Conservation (phyloP, 1,284 basidiomycete genomes). For the Sporisorium reilianum region DNA sequence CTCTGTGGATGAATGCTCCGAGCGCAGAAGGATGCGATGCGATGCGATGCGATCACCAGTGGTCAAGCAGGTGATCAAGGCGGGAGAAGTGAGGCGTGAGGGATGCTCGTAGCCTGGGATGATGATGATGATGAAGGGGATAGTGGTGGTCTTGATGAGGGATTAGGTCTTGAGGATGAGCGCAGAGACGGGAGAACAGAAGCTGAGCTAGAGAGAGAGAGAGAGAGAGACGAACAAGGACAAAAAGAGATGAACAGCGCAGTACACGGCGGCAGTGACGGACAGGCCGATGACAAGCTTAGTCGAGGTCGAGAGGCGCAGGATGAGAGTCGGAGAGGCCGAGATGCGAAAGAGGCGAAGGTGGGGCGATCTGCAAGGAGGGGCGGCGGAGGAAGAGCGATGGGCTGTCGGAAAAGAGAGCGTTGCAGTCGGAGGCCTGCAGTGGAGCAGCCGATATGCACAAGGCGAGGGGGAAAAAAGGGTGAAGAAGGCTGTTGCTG, state of each 20-base stretch:
- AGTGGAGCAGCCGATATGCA: conserved; percentile 8
- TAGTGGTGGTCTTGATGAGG: neutral
- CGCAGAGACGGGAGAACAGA: conserved; percentile 10
- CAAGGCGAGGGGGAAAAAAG: conserved; percentile 1
- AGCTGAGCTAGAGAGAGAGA: conserved; percentile 6
- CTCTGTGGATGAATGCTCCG: neutral
- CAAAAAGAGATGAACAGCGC: conserved; percentile 23
- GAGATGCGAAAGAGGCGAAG: conserved; percentile 6
- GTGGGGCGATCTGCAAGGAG: conserved; percentile 31
- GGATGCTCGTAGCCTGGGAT: neutral
- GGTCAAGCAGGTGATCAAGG: conserved; percentile 3
- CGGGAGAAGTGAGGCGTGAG: conserved; percentile 2
- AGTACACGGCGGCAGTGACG: conserved; percentile 23
- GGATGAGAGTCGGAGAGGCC: conserved; percentile 3
- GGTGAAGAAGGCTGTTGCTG: conserved; percentile 8
- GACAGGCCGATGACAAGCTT: conserved; percentile 26
- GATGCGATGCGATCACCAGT: conserved; percentile 9
- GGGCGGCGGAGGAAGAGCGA: conserved; percentile 4
- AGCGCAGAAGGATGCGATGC: conserved; percentile 1
- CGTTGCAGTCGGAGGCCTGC: too few relatives aligned
- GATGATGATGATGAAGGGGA: conserved; percentile 11
- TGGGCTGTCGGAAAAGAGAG: conserved; percentile 5
- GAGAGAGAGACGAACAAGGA: conserved; percentile 11
- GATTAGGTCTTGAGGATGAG: conserved; percentile 14
- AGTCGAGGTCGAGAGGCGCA: conserved; percentile 13